These are phyloP conservation scores for Veloporphyrellus conicus DNA, from an alignment of 1,284 basidiomycete species.

Conservation along the genomic window DNA sequence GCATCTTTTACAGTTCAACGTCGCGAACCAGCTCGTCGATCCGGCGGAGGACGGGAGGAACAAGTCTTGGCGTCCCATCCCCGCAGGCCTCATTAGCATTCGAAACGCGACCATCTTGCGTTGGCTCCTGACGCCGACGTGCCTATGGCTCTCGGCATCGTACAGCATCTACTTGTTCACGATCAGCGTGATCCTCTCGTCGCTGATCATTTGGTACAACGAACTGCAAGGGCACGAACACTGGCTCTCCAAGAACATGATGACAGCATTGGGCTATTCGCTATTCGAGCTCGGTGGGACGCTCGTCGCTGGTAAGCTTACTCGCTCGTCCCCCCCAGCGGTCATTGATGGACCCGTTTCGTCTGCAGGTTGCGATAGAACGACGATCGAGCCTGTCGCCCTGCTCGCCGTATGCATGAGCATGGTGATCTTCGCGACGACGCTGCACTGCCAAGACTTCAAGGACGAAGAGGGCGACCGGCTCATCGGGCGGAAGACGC, in stretches of 20 bases:
- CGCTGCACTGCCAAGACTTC: conserved; percentile 41
- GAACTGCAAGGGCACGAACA: conserved; percentile 33
- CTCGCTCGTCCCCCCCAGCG: background rate
- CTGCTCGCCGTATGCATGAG: conserved; percentile 26
- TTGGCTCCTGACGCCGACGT: conserved; percentile 36
- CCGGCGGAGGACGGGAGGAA: conserved; percentile 41
- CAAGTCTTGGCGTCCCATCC: conserved; percentile 41
- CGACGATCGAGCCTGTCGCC: conserved; percentile 25
- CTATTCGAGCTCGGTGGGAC: conserved; percentile 33
- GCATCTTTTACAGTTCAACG: conserved; percentile 43
- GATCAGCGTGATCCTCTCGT: conserved; percentile 32
- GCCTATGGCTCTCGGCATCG: conserved; percentile 31
- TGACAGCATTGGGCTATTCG: conserved; percentile 35
- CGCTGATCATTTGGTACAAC: conserved; percentile 36
- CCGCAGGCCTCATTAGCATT: conserved; percentile 37
- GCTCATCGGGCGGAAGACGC: conserved; percentile 33
- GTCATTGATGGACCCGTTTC: background rate
- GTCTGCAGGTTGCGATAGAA: conserved; percentile 24
- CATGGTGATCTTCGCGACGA: conserved; percentile 22
- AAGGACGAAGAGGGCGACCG: conserved; percentile 38
- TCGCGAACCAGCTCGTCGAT: conserved; percentile 42
- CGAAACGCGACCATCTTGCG: conserved; percentile 34
- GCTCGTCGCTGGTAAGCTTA: conserved; percentile 24
- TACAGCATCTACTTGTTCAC: conserved; percentile 33
- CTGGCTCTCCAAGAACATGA: conserved; percentile 33